Percentiles rank a stretch among this genome's conserved stretches.
phyloP scores from a whole-genome alignment of 2,329 filamentous ascomycete genomes.

The Alternaria tenuissima region DNA sequence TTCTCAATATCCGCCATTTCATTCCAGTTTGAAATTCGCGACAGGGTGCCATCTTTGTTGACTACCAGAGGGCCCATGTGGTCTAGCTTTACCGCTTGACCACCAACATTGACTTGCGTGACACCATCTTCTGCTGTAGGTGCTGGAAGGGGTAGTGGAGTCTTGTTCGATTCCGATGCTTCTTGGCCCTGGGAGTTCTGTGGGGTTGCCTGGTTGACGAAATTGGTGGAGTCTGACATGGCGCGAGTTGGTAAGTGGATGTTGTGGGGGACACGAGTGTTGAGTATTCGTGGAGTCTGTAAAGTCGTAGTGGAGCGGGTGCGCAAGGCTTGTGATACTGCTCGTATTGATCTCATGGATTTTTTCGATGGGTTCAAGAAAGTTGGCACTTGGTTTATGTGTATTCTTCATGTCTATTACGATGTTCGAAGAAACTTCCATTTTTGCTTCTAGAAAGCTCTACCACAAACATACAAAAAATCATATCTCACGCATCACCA shows the following conservation, averaged over 20 bases:
- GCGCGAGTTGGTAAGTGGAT: neutral
- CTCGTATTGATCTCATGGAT: neutral
- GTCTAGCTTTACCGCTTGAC: constrained; percentile 65
- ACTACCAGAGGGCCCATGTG: constrained; percentile 77
- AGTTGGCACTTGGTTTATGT: neutral
- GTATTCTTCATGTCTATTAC: neutral
- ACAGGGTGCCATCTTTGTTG: constrained; percentile 74
- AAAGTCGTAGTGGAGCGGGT: neutral
- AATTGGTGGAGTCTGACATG: constrained; percentile 3
- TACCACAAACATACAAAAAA: neutral
- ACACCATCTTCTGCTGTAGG: constrained; percentile 8
- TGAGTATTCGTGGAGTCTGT: neutral
- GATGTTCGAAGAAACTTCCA: neutral
- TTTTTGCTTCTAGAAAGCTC: constrained; percentile 8
- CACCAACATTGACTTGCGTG: constrained; percentile 42
- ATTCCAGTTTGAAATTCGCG: constrained; percentile 76
- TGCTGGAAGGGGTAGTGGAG: constrained; percentile 10
- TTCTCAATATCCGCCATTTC: constrained; percentile 74
- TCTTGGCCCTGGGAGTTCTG: neutral
- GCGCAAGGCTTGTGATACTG: neutral
- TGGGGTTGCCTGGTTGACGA: neutral
- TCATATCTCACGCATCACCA: neutral
- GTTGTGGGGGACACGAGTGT: neutral
- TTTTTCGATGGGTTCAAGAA: neutral
- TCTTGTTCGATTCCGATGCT: neutral